A percentile compares a stretch with the other conserved stretches of the same genome.
phyloP scores from a whole-genome alignment of 306 rosid genomes.

The Prosopis cineraria region DNA sequence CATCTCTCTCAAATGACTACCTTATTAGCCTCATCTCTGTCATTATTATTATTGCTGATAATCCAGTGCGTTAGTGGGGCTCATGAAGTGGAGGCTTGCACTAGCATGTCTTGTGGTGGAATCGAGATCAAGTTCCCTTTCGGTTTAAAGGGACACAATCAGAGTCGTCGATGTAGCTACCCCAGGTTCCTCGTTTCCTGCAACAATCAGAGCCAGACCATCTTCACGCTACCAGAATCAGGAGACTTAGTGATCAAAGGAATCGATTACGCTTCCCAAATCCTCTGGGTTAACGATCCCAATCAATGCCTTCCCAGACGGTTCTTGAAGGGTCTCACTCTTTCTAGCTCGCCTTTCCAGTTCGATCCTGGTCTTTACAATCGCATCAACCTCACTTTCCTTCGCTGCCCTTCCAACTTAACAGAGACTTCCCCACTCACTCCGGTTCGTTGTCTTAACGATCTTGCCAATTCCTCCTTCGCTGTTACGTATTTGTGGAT shows the following conservation, averaged over 20 bases:
- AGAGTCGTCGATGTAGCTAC: neutral
- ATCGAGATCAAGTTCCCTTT: conserved; percentile 1
- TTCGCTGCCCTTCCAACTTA: conserved; percentile 42
- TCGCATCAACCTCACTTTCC: conserved; percentile 31
- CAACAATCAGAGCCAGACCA: neutral
- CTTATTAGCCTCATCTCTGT: neutral
- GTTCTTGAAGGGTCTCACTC: neutral
- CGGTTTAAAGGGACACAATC: neutral
- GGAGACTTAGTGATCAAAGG: neutral
- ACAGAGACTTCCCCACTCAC: neutral
- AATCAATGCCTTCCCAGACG: neutral
- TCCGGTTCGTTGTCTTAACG: conserved; percentile 40
- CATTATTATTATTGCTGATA: neutral
- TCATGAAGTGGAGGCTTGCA: neutral
- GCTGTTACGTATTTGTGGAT: neutral
- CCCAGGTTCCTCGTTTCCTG: neutral
- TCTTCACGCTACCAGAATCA: neutral
- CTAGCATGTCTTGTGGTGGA: neutral
- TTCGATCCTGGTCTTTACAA: neutral
- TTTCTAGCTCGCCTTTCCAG: conserved; percentile 37
- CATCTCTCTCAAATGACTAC: neutral
- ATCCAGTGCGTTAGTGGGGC: neutral
- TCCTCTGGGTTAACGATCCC: neutral
- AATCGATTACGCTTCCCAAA: neutral
- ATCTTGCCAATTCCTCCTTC: neutral